A percentile compares a stretch with the other conserved stretches of the same genome.
Evolutionary conservation across 352 stramenopile genomes (phyloP).

Genomic region (Ophiocytium majus): DNA sequence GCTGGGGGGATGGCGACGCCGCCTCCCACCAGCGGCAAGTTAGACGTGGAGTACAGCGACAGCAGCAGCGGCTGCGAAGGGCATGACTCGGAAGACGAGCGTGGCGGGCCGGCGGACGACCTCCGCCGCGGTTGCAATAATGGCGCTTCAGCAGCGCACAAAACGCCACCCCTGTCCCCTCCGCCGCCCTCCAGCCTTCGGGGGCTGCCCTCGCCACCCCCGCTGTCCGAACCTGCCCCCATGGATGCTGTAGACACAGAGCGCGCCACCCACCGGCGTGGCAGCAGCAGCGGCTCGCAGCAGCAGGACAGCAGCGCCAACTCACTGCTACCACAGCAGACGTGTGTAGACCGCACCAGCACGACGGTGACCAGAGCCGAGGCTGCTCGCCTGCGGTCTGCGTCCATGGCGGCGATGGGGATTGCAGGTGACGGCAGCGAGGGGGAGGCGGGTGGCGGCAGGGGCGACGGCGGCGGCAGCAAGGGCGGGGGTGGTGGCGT

Average conservation of each 20-base stretch:
- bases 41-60: neutral
- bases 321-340: too few species aligned
- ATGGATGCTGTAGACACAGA: neutral
- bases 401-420: neutral
- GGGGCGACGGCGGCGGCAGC: neutral
- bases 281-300: neutral
- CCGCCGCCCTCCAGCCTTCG: too few species aligned
- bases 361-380: neutral
- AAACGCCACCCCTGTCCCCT: too few species aligned
- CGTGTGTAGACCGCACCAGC: neutral
- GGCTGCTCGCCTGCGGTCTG: neutral
- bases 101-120: neutral
- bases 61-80: neutral
- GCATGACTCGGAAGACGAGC: neutral
- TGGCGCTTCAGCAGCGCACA: too few species aligned
- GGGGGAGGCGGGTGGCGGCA: neutral
- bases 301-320: too few species aligned
- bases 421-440: neutral
- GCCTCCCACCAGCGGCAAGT: too few species aligned
- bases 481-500: conserved; percentile 26
- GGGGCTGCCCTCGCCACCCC: neutral
- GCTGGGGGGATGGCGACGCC: too few species aligned
- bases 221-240: neutral
- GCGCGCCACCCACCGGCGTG: too few species aligned
- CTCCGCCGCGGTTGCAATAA: too few species aligned